Evolutionary conservation across 2,329 filamentous ascomycete genomes (phyloP), one percentile per base, ranked within the genome.

Genomic region (Sporothrix inflata): DNA sequence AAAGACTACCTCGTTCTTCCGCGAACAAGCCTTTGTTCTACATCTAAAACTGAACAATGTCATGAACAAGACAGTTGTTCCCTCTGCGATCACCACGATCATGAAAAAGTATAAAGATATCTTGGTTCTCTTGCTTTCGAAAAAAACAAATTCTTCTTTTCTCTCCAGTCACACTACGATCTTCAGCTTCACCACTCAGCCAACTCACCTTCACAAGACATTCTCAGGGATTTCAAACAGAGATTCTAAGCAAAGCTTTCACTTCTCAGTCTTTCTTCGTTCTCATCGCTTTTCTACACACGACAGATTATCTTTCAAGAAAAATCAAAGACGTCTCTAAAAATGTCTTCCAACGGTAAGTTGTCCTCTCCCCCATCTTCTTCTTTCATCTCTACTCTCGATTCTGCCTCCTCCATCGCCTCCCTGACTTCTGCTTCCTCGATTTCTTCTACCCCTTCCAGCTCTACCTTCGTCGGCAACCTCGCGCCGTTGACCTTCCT

Each of bases 401-500:
- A n/a, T n/a, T n/a, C n/a, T n/a, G n/a, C n/a, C n/a, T n/a, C n/a
- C 30, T 60, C 7, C 55, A 38, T 38, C 5, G 3, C 55, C 19
- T 16, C 24, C 7, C 53, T 14, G 0, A 34, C n/a, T n/a, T n/a
- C n/a, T n/a, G n/a, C n/a, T n/a, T n/a, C n/a, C n/a, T n/a, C n/a
- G n/a, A n/a, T n/a, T n/a, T n/a, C 27, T 19, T 34, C 12, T 19
- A 19, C 16, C 14, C 4, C 60, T 42, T 6, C 7, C 38, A 7
- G 4, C 27, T 30, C 19, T 30, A 8, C 42, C 24, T 11, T 24
- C 19, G 6, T 14, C 7, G 14, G n/a, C 65, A 38, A 53, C 45
- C 47, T 71, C 16, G 19, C 55, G 7, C 70, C 72, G 14, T 8
- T 51, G n/a, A 19, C 49, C 24, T 73, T 55, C 24, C 61, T 72